Base-by-base conservation (phyloP, 2,329 filamentous ascomycete species). In the Chaetomium sp. region DNA sequence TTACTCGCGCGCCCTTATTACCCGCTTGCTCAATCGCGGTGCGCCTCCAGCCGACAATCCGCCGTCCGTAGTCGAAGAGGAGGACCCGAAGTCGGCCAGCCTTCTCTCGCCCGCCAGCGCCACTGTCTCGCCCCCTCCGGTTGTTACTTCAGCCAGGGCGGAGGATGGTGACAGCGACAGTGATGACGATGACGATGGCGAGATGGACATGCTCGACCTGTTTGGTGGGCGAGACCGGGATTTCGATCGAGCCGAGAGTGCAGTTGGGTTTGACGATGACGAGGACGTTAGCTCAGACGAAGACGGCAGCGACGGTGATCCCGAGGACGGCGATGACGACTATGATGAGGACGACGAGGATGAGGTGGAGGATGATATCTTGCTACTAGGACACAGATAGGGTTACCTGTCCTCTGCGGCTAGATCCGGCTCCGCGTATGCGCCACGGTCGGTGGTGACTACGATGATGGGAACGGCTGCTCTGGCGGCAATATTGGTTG, bases 161-260 rank as follows among this genome's bases (percentile, higher is more conserved):
- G 81, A 82, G 54, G 43, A 45, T 6, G 78, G 85, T 1, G 61
- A 59, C 2, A 55, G 57, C 5, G 54, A 58, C 5, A 52, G 59
- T 14, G 75, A 77, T 7, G 81, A 82, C 54, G 78, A 85, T 2
- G 59, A 59, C 4, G 57, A 59, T 6, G 54, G 55, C 5, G 53
- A 60, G 45, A 48, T 48, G 45, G 45, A 48, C 9, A 59, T 63
- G 55, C 64, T 85, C 35, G 77, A 78, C 35, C 49, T 61, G n/a
- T 77, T 86, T 49, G 85, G 82, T 79, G 76, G 76, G 46, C 71
- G 74, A 5, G 71, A 76, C 27, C 63, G 68, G 35, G 67, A 68
- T 33, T 56, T 53, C 44, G 56, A 60, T 19, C 14, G 51, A 5
- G 68, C 70, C 14, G 70, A 70, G 46, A 73, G 65, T 42, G 68